phyloP scores from a whole-genome alignment of 2,329 filamentous ascomycete genomes.

The Westerdykella ornata region DNA sequence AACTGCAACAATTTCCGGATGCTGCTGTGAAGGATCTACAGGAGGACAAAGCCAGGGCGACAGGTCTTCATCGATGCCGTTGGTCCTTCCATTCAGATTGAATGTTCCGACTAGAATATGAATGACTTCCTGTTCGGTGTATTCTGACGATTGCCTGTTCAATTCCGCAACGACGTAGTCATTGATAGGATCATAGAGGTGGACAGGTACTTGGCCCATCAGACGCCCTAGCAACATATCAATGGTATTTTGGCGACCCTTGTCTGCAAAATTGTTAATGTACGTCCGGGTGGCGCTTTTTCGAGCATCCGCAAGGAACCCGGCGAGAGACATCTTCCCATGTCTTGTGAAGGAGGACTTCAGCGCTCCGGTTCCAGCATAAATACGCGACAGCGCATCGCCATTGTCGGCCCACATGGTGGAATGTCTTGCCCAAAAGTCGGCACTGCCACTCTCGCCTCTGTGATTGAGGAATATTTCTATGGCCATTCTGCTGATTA shows the following conservation, averaged over 20 bases:
- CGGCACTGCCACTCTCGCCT: conserved; percentile 60
- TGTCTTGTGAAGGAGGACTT: conserved; percentile 92
- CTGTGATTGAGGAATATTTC: conserved; percentile 75
- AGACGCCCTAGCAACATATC: conserved; percentile 83
- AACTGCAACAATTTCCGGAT: conserved; percentile 80
- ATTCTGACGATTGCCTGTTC: conserved; percentile 60
- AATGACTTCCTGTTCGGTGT: conserved; percentile 65
- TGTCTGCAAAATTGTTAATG: conserved; percentile 96
- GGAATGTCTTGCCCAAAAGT: conserved; percentile 89
- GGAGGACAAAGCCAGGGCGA: conserved; percentile 78
- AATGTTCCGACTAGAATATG: conserved; percentile 84
- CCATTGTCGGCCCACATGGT: conserved; percentile 97
- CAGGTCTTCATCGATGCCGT: conserved; percentile 71
- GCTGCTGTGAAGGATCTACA: conserved; percentile 48
- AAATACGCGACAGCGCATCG: conserved; percentile 87
- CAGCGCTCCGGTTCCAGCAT: conserved; percentile 89
- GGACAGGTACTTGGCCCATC: conserved; percentile 74
- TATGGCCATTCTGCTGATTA: conserved; percentile 88
- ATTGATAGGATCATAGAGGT: conserved; percentile 89
- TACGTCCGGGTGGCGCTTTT: conserved; percentile 93
- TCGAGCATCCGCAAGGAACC: conserved; percentile 86
- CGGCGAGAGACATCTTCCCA: conserved; percentile 92
- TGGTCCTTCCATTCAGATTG: conserved; percentile 84
- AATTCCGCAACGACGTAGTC: conserved; percentile 80
- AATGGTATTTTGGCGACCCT: conserved; percentile 86